These are phyloP conservation scores for Monosporascus sp. DNA, from an alignment of 2,329 filamentous ascomycete species.

Conservation along the genomic window DNA sequence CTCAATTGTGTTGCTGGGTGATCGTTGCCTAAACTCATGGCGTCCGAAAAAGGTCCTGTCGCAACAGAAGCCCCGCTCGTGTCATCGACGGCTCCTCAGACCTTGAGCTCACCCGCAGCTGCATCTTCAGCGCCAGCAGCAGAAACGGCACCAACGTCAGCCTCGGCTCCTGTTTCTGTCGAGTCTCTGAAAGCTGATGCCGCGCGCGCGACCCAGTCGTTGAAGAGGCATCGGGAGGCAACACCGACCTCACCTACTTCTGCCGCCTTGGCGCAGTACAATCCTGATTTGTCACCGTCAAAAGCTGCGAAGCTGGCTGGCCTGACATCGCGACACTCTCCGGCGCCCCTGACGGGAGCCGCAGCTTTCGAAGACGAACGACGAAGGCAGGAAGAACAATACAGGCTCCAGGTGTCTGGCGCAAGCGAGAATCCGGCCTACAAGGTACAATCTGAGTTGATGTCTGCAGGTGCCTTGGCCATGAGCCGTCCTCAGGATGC, in stretches of 20 bases:
- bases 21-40: slow-evolving; percentile 36
- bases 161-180: slow-evolving; percentile 28
- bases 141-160: slow-evolving; percentile 24
- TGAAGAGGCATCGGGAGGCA: slow-evolving; percentile 44
- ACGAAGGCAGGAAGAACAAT: slow-evolving; percentile 41
- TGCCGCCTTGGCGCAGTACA: slow-evolving; percentile 23
- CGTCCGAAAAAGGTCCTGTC: slow-evolving; percentile 48
- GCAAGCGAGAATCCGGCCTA: slow-evolving; percentile 51
- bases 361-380: slow-evolving; percentile 51
- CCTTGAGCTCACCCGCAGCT: slow-evolving; percentile 26
- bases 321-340: slow-evolving; percentile 36
- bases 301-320: slow-evolving; percentile 47
- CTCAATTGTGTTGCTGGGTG: slow-evolving; percentile 17
- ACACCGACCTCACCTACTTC: slow-evolving; percentile 36
- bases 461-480: slow-evolving; percentile 46
- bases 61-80: slow-evolving; percentile 45
- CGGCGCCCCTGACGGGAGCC: slow-evolving; percentile 46
- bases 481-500: slow-evolving; percentile 54
- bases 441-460: slow-evolving; percentile 46
- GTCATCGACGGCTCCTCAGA: slow-evolving; percentile 28
- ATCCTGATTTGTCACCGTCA: slow-evolving; percentile 43
- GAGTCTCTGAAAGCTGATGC: slow-evolving; percentile 36
- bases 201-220: slow-evolving; percentile 30
- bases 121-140: slow-evolving; percentile 3
- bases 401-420: slow-evolving; percentile 35